These are phyloP conservation scores for Curvularia sp. DNA, from an alignment of 2,329 filamentous ascomycete genomes.

Conservation along the genomic window DNA sequence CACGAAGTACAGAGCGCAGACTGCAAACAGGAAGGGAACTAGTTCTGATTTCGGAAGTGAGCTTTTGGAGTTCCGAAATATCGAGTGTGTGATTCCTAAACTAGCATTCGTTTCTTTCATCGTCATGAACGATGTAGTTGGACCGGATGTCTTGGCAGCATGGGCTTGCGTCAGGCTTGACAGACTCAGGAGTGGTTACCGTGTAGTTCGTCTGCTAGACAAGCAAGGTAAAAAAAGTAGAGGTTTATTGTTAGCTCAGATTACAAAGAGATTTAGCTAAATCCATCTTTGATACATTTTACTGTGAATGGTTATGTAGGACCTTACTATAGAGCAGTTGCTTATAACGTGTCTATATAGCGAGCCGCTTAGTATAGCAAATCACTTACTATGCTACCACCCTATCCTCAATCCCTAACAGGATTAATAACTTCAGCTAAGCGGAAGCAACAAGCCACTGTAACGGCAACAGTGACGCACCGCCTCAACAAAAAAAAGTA, in stretches of 20 bases:
- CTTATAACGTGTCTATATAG: too few species aligned
- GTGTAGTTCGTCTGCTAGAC: not conserved
- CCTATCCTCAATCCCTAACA: too few species aligned
- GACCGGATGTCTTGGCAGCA: not conserved
- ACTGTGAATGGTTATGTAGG: too few species aligned
- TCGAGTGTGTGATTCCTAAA: not conserved
- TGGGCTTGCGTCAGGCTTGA: not conserved
- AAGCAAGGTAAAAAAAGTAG: not conserved
- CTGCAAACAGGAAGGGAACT: not conserved
- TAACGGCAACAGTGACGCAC: too few species aligned
- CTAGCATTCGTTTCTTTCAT: not conserved
- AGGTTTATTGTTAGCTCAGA: not conserved
- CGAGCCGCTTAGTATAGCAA: too few species aligned
- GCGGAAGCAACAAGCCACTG: too few species aligned
- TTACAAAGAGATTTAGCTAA: not conserved
- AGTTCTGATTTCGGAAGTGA: not conserved
- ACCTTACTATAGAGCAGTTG: too few species aligned
- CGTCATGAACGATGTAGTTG: not conserved
- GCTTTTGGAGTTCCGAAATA: not conserved
- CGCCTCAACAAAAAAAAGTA: too few species aligned
- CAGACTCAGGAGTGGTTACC: not conserved
- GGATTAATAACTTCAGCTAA: too few species aligned
- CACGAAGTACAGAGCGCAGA: not conserved
- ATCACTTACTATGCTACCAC: too few species aligned
- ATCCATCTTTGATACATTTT: too few species aligned